phyloP scores from a whole-genome alignment of 1,284 basidiomycete species.

The Peniophora sp. region DNA sequence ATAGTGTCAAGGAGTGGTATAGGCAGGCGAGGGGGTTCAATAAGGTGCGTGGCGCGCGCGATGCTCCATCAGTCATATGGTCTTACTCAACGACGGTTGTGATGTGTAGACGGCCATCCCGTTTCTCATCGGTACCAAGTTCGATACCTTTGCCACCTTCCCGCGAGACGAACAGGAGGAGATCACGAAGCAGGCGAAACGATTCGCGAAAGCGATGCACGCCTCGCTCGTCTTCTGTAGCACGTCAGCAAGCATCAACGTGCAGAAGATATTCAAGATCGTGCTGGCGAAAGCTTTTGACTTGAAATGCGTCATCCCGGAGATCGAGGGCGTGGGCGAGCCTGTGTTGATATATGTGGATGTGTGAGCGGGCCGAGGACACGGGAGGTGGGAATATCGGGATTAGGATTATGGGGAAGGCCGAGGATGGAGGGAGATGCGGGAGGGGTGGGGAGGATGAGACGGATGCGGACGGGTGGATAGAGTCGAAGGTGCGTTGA shows the following conservation, averaged over 20 bases:
- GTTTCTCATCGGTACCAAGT: slow-evolving; percentile 96
- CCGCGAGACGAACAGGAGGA: slow-evolving; percentile 97
- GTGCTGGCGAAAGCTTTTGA: slow-evolving; percentile 87
- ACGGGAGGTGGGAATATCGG: no score
- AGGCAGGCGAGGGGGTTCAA: slow-evolving; percentile 97
- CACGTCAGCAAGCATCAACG: slow-evolving; percentile 95
- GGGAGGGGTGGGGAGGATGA: no score
- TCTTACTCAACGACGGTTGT: background rate
- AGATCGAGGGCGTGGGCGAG: slow-evolving; percentile 92
- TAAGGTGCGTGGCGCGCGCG: slow-evolving; percentile 56
- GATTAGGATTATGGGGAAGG: no score
- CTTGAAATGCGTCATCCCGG: slow-evolving; percentile 92
- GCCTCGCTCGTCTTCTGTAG: slow-evolving; percentile 98
- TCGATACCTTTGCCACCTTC: slow-evolving; percentile 94
- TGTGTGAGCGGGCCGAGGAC: slow-evolving; percentile 40
- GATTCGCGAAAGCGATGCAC: slow-evolving; percentile 97
- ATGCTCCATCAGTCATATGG: background rate
- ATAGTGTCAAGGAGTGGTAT: slow-evolving; percentile 99
- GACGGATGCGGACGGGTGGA: no score
- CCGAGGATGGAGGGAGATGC: no score
- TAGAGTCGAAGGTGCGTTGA: no score
- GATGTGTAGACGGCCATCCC: slow-evolving; percentile 85
- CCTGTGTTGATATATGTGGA: slow-evolving; percentile 90
- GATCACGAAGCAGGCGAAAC: slow-evolving; percentile 96
- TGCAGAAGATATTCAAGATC: slow-evolving; percentile 99